A percentile compares a stretch with the other conserved stretches of the same genome.
phyloP scores from a whole-genome alignment of 2,329 filamentous ascomycete species.

The Drechslerella dactyloides region DNA sequence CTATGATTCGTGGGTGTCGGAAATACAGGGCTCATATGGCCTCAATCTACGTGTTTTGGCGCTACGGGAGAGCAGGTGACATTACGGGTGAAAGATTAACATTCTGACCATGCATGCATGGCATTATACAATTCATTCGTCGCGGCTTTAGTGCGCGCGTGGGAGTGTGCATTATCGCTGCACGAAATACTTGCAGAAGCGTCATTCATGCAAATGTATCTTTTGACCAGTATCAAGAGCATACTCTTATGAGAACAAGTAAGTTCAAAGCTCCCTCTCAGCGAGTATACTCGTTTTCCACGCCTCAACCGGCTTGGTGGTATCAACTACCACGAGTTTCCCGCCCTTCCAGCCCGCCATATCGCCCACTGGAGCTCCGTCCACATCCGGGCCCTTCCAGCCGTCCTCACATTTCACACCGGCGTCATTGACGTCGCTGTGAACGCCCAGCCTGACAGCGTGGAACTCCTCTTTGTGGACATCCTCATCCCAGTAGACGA shows the following conservation, averaged over 20 bases:
- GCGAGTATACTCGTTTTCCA: constrained; percentile 38
- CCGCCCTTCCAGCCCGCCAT: constrained; percentile 40
- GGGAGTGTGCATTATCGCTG: no score
- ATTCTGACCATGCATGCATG: no score
- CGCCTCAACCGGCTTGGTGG: constrained; percentile 23
- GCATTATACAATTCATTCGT: no score
- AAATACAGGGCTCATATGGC: no score
- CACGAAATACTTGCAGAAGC: no score
- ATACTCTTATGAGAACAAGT: not conserved
- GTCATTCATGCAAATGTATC: no score
- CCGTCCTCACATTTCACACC: constrained; percentile 13
- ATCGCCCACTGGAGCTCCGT: constrained; percentile 6
- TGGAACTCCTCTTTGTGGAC: not conserved
- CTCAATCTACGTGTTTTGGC: no score
- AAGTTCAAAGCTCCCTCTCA: constrained; percentile 23
- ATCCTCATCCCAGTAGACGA: constrained; percentile 51
- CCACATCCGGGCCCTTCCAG: constrained; percentile 1
- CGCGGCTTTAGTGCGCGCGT: no score
- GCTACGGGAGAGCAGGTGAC: no score
- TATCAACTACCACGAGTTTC: constrained; percentile 36
- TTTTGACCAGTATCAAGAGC: no score
- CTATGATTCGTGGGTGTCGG: not conserved
- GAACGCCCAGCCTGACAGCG: constrained; percentile 10
- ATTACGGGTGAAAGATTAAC: no score
- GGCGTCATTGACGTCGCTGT: constrained; percentile 30